Base-by-base conservation (phyloP, 75 land plant genomes). In the Selaginella tamariscina region DNA sequence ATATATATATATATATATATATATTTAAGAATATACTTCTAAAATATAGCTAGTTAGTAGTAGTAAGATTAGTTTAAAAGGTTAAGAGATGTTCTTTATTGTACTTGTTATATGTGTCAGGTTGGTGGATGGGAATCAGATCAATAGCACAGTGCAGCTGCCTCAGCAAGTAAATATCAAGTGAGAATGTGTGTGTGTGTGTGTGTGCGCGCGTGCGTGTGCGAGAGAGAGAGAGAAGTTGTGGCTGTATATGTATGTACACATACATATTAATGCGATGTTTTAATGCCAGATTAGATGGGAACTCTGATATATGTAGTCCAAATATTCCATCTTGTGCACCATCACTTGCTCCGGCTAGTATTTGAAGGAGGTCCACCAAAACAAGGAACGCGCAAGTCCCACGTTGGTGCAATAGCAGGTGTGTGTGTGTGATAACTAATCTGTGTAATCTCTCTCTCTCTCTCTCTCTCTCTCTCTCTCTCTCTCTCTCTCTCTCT, bases 321-420 rank as follows among this genome's bases (percentile, higher is more conserved):
- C 49, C 31, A 24, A 62, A 77, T 56, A 56, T 69, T 24, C 56
- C 76, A 60, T 13, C 39, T 1, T 78, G 76, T 32, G 32, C 32
- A 22, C 33, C 57, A 31, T n/a, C 29, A 1, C 32, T 56, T 0
- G 60, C 71, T 26, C 70, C 76, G 24, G 71, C 66, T 57, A 31
- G 65, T 60, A 24, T 56, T 65, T 39, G 39, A 21, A 30, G 27
- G 30, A 29, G 20, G 32, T 70, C 54, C 29, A 9, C 22, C 11
- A 44, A 55, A 26, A 54, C 20, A 64, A 33, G 33, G 70, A 26
- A 33, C 33, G 70, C 29, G 67, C 21, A 28, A 71, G 44, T 65
- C 67, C 20, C 68, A 49, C 63, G 82, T 82, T 79, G 91, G 82
- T 72, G 95, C 85, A 72, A 81, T 82, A n/a, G n/a, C n/a, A n/a